Base-by-base conservation (phyloP, 768 basidiomycete genomes). In the Tricholoma furcatifolium region DNA sequence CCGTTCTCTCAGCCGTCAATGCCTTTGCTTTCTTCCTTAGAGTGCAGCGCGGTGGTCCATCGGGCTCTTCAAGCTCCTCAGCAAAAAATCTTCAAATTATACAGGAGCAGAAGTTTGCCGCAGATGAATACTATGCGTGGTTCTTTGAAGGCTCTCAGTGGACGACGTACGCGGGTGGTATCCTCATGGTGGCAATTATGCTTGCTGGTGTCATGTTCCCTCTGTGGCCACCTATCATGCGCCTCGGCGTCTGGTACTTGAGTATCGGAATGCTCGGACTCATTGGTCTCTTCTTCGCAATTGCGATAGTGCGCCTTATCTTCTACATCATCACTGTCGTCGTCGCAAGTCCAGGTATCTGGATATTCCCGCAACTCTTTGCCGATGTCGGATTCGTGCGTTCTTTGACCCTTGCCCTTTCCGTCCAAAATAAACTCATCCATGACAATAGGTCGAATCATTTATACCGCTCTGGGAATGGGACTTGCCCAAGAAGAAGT, bases 201-300 rank as follows among this genome's bases (percentile, higher is more conserved):
- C 86, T 99, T 39, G 94, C 89, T 4, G 95, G 91, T 2, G 95
- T 98, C 65, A 97, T 99, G 94, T 99, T 97, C 83, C 97, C 97
- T 3, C 80, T 99, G 14, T 99, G 97, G 97, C 97, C 97, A 2
- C 83, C 88, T 44, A 85, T 84, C 62, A 83, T 99, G 81, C 82
- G 96, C 12, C 74, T 95, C 27, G 95, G 96, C 32, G 96, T 95
- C 51, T 98, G 91, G 88, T 99, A 99, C 70, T 76, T 99, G 58
- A 90, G 87, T 60, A 86, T 98, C 53, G 88, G 73, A 42, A 86
- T 94, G 72, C 78, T 99, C 38, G 91, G 89, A 27, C 77, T 98
- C 57, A 82, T 98, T 52, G 95, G 84, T 31, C 73, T 92, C 52
- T 95, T 99, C 76, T 93, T 98, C 65, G 93, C 69, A 10, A 81